Evolutionary conservation across 2,329 filamentous ascomycete genomes (phyloP).

Genomic region (Endoconidiophora polonica): DNA sequence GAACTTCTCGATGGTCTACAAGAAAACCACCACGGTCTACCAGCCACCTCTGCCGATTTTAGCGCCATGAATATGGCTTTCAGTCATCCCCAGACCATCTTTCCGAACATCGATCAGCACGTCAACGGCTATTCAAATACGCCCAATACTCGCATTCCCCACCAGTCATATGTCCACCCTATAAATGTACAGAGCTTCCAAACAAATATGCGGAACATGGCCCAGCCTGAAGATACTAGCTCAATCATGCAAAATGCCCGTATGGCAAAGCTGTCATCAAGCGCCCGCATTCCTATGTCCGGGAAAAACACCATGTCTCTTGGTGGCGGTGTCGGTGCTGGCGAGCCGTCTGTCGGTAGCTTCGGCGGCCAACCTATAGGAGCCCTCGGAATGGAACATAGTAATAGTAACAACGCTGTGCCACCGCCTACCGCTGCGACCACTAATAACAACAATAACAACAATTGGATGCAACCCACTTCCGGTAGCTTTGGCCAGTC

Average conservation of each 20-base stretch:
- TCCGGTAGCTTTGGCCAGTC: conserved; percentile 73
- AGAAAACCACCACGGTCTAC: conserved; percentile 37
- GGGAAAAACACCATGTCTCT: conserved; percentile 17
- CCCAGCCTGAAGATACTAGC: conserved; percentile 26
- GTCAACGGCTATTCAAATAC: conserved; percentile 79
- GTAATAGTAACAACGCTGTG: conserved; percentile 30
- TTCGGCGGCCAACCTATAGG: conserved; percentile 68
- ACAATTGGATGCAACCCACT: conserved; percentile 35
- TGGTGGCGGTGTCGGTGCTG: conserved; percentile 6
- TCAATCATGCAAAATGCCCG: conserved; percentile 19
- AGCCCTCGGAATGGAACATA: conserved; percentile 33
- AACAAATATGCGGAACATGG: conserved; percentile 40
- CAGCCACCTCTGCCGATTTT: conserved; percentile 40
- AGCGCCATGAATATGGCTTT: conserved; percentile 41
- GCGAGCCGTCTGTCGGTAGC: conserved; percentile 32
- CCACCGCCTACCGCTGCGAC: conserved; percentile 84
- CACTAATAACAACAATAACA: conserved; percentile 19
- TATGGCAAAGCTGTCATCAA: conserved; percentile 2
- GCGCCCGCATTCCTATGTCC: conserved; percentile 19
- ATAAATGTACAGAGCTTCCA: conserved; percentile 68
- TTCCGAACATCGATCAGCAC: conserved; percentile 39
- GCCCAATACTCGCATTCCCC: conserved; percentile 78
- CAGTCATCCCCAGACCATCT: conserved; percentile 21
- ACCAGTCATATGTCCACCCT: conserved; percentile 49
- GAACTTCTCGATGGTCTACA: conserved; percentile 62